Conservation (phyloP, 768 basidiomycete genomes). For the Collybia sordida region DNA sequence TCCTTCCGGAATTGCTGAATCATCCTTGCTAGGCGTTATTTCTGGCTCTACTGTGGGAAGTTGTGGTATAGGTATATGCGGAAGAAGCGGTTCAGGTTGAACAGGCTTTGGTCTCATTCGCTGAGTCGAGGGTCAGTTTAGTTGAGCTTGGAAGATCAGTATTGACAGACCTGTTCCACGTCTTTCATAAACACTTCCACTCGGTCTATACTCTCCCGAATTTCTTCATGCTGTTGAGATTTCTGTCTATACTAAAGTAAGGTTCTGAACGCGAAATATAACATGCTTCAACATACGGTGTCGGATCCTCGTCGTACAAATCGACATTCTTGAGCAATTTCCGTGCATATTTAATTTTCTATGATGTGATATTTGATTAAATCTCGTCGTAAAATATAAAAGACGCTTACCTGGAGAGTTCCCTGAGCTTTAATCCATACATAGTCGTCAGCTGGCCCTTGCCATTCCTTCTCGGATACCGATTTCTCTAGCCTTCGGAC, state of each 20-base stretch:
- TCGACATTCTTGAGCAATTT: constrained; percentile 60
- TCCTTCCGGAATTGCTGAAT: constrained; percentile 1
- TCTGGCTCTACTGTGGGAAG: constrained; percentile 12
- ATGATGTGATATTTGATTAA: neutral
- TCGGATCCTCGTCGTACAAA: constrained; percentile 40
- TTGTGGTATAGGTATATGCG: constrained; percentile 47
- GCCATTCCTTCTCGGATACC: constrained; percentile 37
- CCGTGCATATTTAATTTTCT: constrained; percentile 56
- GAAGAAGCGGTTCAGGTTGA: constrained; percentile 50
- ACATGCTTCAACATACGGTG: constrained; percentile 34
- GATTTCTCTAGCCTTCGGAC: constrained; percentile 61
- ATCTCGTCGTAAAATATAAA: neutral
- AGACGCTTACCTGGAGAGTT: constrained; percentile 50
- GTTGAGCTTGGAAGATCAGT: neutral
- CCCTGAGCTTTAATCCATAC: constrained; percentile 58
- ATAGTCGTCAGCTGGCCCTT: constrained; percentile 21
- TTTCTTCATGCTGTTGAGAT: constrained; percentile 42
- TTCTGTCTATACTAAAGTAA: constrained; percentile 32
- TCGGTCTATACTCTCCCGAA: constrained; percentile 50
- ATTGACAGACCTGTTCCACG: constrained; percentile 47
- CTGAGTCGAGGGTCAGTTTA: constrained; percentile 23
- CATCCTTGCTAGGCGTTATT: constrained; percentile 14
- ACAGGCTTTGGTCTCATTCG: constrained; percentile 37
- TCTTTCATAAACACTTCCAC: constrained; percentile 53
- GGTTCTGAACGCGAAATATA: neutral